phyloP scores from a whole-genome alignment of 352 stramenopile species.

The Globisporangium paddicum region DNA sequence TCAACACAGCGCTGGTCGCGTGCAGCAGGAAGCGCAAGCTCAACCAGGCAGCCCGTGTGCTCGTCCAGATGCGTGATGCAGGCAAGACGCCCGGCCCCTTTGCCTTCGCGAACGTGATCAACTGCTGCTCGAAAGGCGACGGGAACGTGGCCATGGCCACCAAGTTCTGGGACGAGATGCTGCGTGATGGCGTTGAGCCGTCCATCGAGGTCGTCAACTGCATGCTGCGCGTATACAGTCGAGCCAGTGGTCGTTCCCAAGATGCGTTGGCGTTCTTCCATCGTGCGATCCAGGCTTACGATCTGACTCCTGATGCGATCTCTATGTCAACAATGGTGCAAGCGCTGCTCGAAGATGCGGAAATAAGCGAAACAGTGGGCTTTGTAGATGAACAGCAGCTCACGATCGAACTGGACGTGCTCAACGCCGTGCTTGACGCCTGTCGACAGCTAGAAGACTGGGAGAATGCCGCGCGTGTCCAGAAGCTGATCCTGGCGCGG shows the following conservation, averaged over 20 bases:
- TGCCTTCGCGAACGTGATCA: constrained; percentile 60
- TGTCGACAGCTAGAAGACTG: constrained; percentile 38
- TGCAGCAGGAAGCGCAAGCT: constrained; percentile 49
- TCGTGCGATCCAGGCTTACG: constrained; percentile 25
- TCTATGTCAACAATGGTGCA: constrained; percentile 39
- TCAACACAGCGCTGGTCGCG: constrained; percentile 66
- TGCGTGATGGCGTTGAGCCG: constrained; percentile 28
- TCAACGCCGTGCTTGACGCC: constrained; percentile 43
- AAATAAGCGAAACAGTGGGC: constrained; percentile 17
- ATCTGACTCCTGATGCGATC: constrained; percentile 30
- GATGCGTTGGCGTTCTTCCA: constrained; percentile 26
- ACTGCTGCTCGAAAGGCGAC: constrained; percentile 46
- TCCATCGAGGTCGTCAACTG: constrained; percentile 45
- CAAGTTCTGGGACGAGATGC: constrained; percentile 41
- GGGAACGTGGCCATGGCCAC: constrained; percentile 30
- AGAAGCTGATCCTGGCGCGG: not conserved
- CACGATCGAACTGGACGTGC: constrained; percentile 7
- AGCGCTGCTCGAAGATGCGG: constrained; percentile 36
- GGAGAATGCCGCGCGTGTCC: constrained; percentile 21
- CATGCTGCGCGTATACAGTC: constrained; percentile 57
- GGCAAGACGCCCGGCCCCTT: constrained; percentile 26
- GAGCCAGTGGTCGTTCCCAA: constrained; percentile 27
- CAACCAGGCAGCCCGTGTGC: constrained; percentile 25
- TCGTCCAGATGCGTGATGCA: constrained; percentile 38
- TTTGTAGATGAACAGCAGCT: constrained; percentile 19